Evolutionary conservation across 2,329 filamentous ascomycete species (phyloP), one percentile per base, ranked within the genome.

Genomic region (Aspergillus carbonarius): DNA sequence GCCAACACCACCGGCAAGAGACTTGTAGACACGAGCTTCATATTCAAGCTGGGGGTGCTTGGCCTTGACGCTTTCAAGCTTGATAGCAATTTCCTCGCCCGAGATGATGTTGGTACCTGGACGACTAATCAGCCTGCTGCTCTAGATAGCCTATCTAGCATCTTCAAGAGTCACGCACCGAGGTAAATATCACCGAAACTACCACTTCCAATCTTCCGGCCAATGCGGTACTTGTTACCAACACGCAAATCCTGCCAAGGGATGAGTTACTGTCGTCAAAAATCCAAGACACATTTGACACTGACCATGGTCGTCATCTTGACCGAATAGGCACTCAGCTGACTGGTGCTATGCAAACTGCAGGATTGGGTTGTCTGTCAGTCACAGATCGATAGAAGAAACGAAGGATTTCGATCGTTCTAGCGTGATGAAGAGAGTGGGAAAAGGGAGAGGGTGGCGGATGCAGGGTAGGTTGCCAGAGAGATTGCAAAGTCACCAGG

Each of bases 1-100:
- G 61, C 95, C 95, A 69, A 98, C 95, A 77, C 95, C 95, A 67
- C 95, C 95, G 57, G 95, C 95, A 54, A 99, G 90, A 23, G 85
- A 88, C 74, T 88, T 89, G 83, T 88, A 82, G 65, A 98, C 93
- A 70, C 93, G 92, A 59, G 95, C 95, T 80, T 99, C 95, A 83
- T 98, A 98, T 79, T 98, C 95, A 63, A 99, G 88, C 80, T 98
- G 95, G 59, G 95, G 95, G 78, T 98, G 95, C 85, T 99, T 98
- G 76, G 95, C 93, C 85, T 99, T 99, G 81, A 98, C 93, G 66
- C 92, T 96, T 81, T 99, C 95, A 61, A 99, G 91, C 84, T 99
- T 99, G 83, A 99, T 99, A 76, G 95, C 95, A 71, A 99, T 98
- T 80, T 99, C 95, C 79, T 99, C 95, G 63, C 95, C 95, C 4